Evolutionary conservation across 106 monocot species (phyloP).

Genomic region (Allium sativum): DNA sequence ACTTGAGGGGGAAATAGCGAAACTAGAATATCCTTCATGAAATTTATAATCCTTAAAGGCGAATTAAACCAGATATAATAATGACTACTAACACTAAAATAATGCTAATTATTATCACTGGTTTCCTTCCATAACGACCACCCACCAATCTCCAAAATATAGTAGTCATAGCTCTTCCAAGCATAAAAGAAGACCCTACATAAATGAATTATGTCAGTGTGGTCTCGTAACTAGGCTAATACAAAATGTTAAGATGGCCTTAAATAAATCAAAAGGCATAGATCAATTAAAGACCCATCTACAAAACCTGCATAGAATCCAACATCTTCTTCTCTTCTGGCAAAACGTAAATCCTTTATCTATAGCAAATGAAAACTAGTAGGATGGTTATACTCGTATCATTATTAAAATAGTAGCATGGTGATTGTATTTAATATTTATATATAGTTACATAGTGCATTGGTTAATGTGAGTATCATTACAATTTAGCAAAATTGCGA

Average conservation of each 20-base stretch:
- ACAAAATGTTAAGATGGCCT: neutral
- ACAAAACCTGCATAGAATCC: constrained; percentile 62
- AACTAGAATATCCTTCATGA: too few relatives aligned
- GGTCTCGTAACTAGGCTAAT: neutral
- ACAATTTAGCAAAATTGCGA: too few relatives aligned
- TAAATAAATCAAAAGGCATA: neutral
- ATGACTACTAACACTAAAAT: constrained; percentile 25
- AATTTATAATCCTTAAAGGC: too few relatives aligned
- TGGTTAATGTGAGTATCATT: too few relatives aligned
- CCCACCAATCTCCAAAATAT: constrained; percentile 13
- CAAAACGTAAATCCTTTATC: constrained; percentile 44
- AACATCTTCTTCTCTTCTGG: constrained; percentile 42
- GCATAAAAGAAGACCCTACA: constrained; percentile 53
- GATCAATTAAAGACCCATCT: constrained; percentile 17
- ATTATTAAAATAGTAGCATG: too few relatives aligned
- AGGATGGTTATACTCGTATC: too few relatives aligned
- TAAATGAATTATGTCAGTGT: too few relatives aligned
- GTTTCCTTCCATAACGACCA: constrained; percentile 18
- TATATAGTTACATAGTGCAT: too few relatives aligned
- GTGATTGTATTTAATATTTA: too few relatives aligned
- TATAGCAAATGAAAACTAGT: too few relatives aligned
- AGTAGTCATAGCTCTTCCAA: constrained; percentile 24
- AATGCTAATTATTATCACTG: constrained; percentile 22
- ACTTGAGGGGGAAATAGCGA: too few relatives aligned
- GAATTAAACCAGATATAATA: too few relatives aligned